Evolutionary conservation across 108 stramenopile species (phyloP).

Genomic region (Conticribra weissflogii): DNA sequence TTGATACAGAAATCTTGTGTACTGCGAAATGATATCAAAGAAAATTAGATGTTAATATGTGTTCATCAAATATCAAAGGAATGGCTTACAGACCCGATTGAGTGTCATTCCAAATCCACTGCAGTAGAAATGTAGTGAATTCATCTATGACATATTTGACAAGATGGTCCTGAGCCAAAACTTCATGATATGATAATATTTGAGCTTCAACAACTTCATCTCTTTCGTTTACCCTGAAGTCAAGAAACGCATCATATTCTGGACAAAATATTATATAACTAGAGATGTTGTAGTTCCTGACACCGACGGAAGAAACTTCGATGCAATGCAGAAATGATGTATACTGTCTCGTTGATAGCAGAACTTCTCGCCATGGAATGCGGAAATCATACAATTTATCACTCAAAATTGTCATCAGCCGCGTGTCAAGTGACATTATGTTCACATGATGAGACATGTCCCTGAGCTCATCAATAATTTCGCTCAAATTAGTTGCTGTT

Average conservation of each 20-base stretch:
- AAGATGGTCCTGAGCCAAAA: background rate
- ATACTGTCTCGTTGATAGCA: conserved; percentile 15
- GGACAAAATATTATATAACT: conserved; percentile 16
- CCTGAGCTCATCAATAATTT: conserved; percentile 25
- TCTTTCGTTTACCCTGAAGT: background rate
- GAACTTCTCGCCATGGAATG: conserved; percentile 30
- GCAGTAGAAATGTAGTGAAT: conserved; percentile 16
- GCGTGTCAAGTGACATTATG: conserved; percentile 25
- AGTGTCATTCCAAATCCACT: conserved; percentile 27
- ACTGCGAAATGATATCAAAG: too few relatives aligned
- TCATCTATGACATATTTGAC: conserved; percentile 8
- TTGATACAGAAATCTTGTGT: too few relatives aligned
- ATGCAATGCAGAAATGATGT: conserved; percentile 38
- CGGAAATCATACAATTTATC: conserved; percentile 30
- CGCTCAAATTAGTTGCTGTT: background rate
- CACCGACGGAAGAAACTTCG: too few relatives aligned
- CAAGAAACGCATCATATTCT: conserved; percentile 15
- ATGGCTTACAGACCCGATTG: background rate
- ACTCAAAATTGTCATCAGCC: conserved; percentile 15
- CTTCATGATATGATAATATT: conserved; percentile 16
- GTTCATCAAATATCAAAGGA: too few relatives aligned
- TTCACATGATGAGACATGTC: conserved; percentile 20
- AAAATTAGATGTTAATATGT: too few relatives aligned
- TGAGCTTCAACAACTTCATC: conserved; percentile 7
- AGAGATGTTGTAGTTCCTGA: background rate